Percentiles rank a stretch among this genome's conserved stretches.
phyloP scores from a whole-genome alignment of 73 alveolate species.

The Tetrahymena elliotti region DNA sequence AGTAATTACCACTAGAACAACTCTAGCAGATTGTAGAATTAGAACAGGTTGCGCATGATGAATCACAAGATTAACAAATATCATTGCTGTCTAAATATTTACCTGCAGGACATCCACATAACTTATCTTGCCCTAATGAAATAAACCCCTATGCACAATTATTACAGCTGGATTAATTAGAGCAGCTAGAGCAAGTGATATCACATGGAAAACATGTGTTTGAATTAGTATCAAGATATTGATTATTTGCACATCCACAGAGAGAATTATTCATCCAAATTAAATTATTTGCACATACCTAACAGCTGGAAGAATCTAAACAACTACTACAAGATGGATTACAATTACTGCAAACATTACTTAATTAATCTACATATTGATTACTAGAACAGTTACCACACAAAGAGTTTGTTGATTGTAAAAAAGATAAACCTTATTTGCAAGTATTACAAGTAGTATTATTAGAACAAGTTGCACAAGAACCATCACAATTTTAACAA shows the following conservation, averaged over 20 bases:
- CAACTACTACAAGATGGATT: not conserved
- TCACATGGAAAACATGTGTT: not conserved
- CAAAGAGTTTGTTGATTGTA: not conserved
- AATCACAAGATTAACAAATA: not conserved
- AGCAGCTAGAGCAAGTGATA: not conserved
- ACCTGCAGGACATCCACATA: not conserved
- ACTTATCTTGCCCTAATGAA: no score
- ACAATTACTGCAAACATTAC: not conserved
- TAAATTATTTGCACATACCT: not conserved
- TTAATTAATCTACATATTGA: no score
- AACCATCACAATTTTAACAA: not conserved
- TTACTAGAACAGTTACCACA: not conserved
- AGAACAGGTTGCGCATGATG: not conserved
- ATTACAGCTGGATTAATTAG: not conserved
- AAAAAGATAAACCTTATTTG: no score
- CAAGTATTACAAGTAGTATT: not conserved
- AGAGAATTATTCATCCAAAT: not conserved
- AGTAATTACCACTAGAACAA: not conserved
- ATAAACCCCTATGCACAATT: not conserved
- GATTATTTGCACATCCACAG: not conserved
- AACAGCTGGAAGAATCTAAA: not conserved
- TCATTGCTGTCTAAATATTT: not conserved
- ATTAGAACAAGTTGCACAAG: not conserved
- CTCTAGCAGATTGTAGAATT: not conserved
- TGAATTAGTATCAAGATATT: not conserved